These are phyloP conservation scores for Mortierella sp. DNA, from an alignment of 371 early-diverging fungal species.

Conservation along the genomic window DNA sequence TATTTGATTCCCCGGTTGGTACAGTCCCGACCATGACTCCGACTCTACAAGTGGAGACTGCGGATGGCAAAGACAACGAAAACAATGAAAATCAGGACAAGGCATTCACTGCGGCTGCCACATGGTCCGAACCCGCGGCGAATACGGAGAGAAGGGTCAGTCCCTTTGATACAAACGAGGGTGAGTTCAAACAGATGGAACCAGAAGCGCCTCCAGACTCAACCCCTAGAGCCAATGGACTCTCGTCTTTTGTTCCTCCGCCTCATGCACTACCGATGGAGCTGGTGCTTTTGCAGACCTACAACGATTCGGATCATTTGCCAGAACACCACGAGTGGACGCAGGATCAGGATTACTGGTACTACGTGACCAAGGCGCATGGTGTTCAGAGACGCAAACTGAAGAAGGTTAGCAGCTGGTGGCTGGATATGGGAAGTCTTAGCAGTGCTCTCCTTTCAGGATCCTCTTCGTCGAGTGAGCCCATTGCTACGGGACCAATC, in stretches of 20 bases:
- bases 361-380: slow-evolving; percentile 52
- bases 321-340: slow-evolving; percentile 55
- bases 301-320: slow-evolving; percentile 52
- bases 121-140: slow-evolving; percentile 1
- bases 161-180: slow-evolving; percentile 37
- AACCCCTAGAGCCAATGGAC: not conserved
- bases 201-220: slow-evolving; percentile 11
- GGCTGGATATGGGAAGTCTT: slow-evolving; percentile 45
- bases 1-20: slow-evolving; percentile 9
- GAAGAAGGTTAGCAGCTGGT: slow-evolving; percentile 55
- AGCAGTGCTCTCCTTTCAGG: slow-evolving; percentile 28
- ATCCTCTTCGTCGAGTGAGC: slow-evolving; percentile 24
- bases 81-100: not conserved
- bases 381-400: slow-evolving; percentile 46
- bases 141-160: slow-evolving; percentile 15
- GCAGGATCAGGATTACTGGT: slow-evolving; percentile 48
- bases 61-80: not conserved
- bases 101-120: slow-evolving; percentile 3
- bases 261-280: slow-evolving; percentile 52
- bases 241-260: slow-evolving; percentile 24
- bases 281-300: slow-evolving; percentile 48
- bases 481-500: slow-evolving; percentile 47
- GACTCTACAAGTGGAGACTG: not conserved
- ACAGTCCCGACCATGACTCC: slow-evolving; percentile 5
- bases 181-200: slow-evolving; percentile 33